Percentiles rank a stretch among this genome's conserved stretches.
phyloP scores from a whole-genome alignment of 371 early-diverging fungal genomes.

The Mortierella sp. region DNA sequence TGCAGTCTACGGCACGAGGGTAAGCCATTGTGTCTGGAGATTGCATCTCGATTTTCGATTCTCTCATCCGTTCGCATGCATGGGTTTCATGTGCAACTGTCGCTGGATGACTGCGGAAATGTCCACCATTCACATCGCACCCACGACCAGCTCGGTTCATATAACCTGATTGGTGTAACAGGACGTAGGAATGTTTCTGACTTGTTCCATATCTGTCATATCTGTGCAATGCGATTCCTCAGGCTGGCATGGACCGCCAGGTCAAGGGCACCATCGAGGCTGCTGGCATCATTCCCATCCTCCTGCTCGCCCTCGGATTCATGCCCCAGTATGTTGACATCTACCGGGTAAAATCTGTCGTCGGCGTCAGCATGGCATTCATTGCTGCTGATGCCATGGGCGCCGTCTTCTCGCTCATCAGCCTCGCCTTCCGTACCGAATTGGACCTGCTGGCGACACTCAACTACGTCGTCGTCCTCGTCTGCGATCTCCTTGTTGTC shows the following conservation, averaged over 20 bases:
- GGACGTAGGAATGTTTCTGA: too few species aligned
- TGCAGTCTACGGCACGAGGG: slow-evolving; percentile 36
- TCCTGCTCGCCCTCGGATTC: slow-evolving; percentile 59
- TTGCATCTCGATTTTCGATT: neutral
- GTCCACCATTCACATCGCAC: too few species aligned
- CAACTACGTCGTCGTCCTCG: slow-evolving; percentile 29
- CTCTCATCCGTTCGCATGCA: too few species aligned
- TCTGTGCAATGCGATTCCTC: too few species aligned
- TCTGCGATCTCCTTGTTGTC: slow-evolving; percentile 34
- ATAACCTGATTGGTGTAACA: too few species aligned
- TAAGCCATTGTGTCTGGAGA: slow-evolving; percentile 4
- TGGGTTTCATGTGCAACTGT: too few species aligned
- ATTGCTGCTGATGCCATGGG: slow-evolving; percentile 62
- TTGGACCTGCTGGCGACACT: slow-evolving; percentile 29
- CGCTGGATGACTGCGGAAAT: too few species aligned
- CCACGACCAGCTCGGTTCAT: too few species aligned
- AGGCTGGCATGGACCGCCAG: slow-evolving; percentile 12
- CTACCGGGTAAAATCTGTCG: slow-evolving; percentile 53
- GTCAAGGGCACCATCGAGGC: slow-evolving; percentile 49
- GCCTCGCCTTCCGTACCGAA: slow-evolving; percentile 34
- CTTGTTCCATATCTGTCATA: too few species aligned
- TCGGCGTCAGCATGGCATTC: slow-evolving; percentile 60
- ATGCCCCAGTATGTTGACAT: slow-evolving; percentile 65
- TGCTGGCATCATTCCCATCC: slow-evolving; percentile 61
- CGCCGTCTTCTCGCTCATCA: slow-evolving; percentile 59